Evolutionary conservation across 2,329 filamentous ascomycete genomes (phyloP).

Genomic region (Trichoderma harzianum): DNA sequence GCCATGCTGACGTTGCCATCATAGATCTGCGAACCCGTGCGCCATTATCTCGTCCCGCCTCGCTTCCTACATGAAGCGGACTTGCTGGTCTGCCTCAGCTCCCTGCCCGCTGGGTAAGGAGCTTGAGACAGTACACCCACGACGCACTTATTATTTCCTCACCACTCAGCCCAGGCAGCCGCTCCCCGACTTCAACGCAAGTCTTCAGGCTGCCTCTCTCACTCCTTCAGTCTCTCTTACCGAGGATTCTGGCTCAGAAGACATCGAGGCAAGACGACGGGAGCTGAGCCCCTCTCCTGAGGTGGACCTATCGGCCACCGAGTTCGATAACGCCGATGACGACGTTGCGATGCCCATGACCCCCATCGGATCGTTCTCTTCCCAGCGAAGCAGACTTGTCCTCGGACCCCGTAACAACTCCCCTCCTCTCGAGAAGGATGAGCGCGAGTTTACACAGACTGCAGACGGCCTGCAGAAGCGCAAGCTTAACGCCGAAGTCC

Average conservation of each 20-base stretch:
- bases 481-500: constrained; percentile 49
- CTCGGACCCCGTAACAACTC: constrained; percentile 64
- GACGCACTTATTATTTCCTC: constrained; percentile 94
- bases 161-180: constrained; percentile 83
- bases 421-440: constrained; percentile 87
- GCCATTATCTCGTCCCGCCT: constrained; percentile 93
- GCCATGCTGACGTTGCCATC: constrained; percentile 29
- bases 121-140: constrained; percentile 85
- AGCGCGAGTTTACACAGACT: constrained; percentile 95
- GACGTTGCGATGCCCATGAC: constrained; percentile 57
- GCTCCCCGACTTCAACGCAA: constrained; percentile 55
- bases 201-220: constrained; percentile 52
- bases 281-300: constrained; percentile 88
- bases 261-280: constrained; percentile 64
- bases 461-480: constrained; percentile 76
- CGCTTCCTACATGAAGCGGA: constrained; percentile 82
- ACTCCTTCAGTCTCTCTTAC: constrained; percentile 74
- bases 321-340: constrained; percentile 72
- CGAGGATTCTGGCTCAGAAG: constrained; percentile 58
- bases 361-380: constrained; percentile 62
- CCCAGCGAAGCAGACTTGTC: constrained; percentile 38
- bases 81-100: constrained; percentile 71
- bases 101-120: constrained; percentile 92
- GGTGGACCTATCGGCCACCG: constrained; percentile 82
- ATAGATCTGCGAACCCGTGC: constrained; percentile 89